phyloP scores from a whole-genome alignment of 1,284 basidiomycete genomes.

The Fomitiporia mediterranea region DNA sequence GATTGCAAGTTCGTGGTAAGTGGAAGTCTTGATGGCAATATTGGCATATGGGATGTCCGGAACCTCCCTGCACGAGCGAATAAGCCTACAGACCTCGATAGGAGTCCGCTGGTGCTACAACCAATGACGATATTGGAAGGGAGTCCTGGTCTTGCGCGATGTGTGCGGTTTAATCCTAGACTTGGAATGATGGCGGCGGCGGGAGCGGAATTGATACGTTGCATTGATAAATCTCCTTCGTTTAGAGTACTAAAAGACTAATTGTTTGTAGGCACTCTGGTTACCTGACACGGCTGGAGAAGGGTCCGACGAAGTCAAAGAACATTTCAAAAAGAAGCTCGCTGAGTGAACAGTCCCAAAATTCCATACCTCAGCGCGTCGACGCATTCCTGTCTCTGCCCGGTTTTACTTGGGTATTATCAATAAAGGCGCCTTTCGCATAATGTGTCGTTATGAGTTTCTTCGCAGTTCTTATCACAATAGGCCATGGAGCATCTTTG shows the following conservation, averaged over 20 bases:
- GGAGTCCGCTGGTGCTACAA: conserved; percentile 46
- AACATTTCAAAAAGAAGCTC: conserved; percentile 37
- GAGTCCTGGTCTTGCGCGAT: conserved; percentile 77
- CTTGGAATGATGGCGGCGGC: conserved; percentile 86
- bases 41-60: conserved; percentile 78
- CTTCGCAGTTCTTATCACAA: conserved; percentile 53
- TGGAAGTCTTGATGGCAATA: conserved; percentile 78
- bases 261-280: conserved; percentile 69
- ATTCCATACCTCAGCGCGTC: background rate
- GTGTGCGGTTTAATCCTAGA: conserved; percentile 85
- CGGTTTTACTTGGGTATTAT: background rate
- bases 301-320: conserved; percentile 46
- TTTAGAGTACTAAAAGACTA: background rate
- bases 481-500: conserved; percentile 53
- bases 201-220: conserved; percentile 77
- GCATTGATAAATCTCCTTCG: too few species aligned
- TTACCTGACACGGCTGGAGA: conserved; percentile 60
- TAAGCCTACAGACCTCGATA: conserved; percentile 49
- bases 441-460: conserved; percentile 54
- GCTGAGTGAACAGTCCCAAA: conserved; percentile 1
- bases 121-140: conserved; percentile 64
- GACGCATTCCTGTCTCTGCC: too few species aligned
- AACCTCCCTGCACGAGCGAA: conserved; percentile 43
- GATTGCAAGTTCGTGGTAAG: conserved; percentile 85
- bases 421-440: conserved; percentile 54